Conservation (phyloP, 495 filamentous ascomycete species). For the Tuber indicum region DNA sequence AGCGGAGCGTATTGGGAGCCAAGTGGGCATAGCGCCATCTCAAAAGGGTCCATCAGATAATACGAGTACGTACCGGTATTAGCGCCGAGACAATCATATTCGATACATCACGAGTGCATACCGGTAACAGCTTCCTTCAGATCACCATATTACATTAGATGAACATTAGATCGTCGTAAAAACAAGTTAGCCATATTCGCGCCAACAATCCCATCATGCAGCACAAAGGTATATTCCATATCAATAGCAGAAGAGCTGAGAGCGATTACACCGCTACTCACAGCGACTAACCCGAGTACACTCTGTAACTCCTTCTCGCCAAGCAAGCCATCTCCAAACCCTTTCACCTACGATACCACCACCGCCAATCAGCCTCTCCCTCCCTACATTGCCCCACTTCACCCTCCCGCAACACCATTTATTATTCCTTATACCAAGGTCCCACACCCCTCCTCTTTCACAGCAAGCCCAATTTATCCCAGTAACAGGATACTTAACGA, state of each 20-base stretch:
- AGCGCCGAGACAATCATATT: neutral
- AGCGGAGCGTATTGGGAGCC: neutral
- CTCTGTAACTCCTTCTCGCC: neutral
- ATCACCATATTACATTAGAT: neutral
- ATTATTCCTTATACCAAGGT: neutral
- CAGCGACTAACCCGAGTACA: neutral
- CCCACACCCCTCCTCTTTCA: slow-evolving; percentile 1
- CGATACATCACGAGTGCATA: neutral
- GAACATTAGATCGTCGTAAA: neutral
- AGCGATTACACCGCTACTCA: neutral
- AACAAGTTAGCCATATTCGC: neutral
- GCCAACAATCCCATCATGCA: neutral
- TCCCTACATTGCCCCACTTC: neutral
- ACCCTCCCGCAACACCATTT: neutral
- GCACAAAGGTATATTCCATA: neutral
- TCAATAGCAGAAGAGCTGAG: neutral
- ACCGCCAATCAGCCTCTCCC: neutral
- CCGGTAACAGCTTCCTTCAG: neutral
- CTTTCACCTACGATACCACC: neutral
- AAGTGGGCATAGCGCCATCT: neutral
- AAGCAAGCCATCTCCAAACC: neutral
- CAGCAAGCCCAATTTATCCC: slow-evolving; percentile 13
- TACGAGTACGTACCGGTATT: neutral
- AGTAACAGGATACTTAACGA: slow-evolving; percentile 23
- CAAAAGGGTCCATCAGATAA: neutral